A percentile compares a stretch with the other conserved stretches of the same genome.
phyloP scores from a whole-genome alignment of 495 filamentous ascomycete genomes.

The Delitschia confertaspora region DNA sequence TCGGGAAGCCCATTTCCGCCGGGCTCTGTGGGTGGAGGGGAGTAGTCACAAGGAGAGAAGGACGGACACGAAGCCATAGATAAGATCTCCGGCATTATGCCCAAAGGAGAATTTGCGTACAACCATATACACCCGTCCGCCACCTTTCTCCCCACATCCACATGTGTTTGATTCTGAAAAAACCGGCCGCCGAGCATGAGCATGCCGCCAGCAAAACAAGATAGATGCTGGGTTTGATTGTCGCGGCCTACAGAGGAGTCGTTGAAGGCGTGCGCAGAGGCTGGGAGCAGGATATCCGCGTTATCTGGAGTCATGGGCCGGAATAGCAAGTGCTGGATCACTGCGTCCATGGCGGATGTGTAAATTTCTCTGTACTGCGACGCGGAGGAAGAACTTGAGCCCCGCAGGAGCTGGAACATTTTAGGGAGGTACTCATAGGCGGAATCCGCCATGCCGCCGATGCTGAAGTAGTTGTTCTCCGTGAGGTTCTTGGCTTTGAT shows the following conservation, averaged over 20 bases:
- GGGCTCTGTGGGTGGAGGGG: slow-evolving; percentile 26
- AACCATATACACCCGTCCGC: slow-evolving; percentile 54
- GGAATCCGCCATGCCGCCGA: slow-evolving; percentile 36
- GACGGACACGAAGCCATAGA: slow-evolving; percentile 31
- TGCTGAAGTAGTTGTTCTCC: slow-evolving; percentile 28
- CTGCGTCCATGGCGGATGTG: slow-evolving; percentile 31
- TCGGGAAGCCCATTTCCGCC: slow-evolving; percentile 19
- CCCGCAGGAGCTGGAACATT: slow-evolving; percentile 30
- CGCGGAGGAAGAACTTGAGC: slow-evolving; percentile 11
- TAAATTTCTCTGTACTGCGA: slow-evolving; percentile 42
- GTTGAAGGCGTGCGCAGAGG: slow-evolving; percentile 24
- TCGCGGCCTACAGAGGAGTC: slow-evolving; percentile 29
- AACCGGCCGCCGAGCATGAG: slow-evolving; percentile 27
- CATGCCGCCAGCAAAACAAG: slow-evolving; percentile 32
- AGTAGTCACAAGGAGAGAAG: slow-evolving; percentile 2
- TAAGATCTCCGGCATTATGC: slow-evolving; percentile 54
- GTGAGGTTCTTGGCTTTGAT: slow-evolving; percentile 38
- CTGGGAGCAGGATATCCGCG: slow-evolving; percentile 37
- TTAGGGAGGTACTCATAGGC: slow-evolving; percentile 36
- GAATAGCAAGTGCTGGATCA: slow-evolving; percentile 38
- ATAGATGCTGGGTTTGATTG: slow-evolving; percentile 33
- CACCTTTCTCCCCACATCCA: slow-evolving; percentile 46
- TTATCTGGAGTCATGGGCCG: slow-evolving; percentile 38
- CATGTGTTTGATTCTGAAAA: slow-evolving; percentile 34
- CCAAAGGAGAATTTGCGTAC: slow-evolving; percentile 47